Evolutionary conservation across 257 asterid species (phyloP).

Genomic region (Solanum tacnaense): DNA sequence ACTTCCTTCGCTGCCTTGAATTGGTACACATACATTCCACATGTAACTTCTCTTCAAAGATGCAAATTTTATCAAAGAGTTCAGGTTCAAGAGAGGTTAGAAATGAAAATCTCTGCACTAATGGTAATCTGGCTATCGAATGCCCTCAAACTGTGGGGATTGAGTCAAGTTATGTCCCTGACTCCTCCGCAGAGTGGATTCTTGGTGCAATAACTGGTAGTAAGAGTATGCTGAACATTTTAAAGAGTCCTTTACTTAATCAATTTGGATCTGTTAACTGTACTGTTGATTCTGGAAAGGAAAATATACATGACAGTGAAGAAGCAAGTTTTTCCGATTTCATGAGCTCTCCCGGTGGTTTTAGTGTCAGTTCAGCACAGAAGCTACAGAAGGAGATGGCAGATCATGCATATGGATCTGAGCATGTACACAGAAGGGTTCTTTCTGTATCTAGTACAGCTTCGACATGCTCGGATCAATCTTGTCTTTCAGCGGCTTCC

Average conservation of each 20-base stretch:
- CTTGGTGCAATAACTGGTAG: constrained; percentile 38
- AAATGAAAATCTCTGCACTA: constrained; percentile 12
- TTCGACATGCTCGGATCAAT: constrained; percentile 48
- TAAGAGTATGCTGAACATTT: constrained; percentile 64
- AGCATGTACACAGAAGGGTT: constrained; percentile 31
- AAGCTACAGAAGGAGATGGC: constrained; percentile 24
- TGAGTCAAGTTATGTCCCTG: constrained; percentile 2
- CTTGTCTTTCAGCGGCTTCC: constrained; percentile 33
- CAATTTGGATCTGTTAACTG: constrained; percentile 25
- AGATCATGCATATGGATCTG: constrained; percentile 14
- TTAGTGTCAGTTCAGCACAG: constrained; percentile 7
- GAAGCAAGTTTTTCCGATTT: constrained; percentile 11
- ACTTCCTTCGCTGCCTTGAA: constrained; percentile 56
- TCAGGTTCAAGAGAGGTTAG: constrained; percentile 17
- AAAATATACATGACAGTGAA: constrained; percentile 9
- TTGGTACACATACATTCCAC: constrained; percentile 42
- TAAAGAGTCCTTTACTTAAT: constrained; percentile 59
- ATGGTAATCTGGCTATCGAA: constrained; percentile 23
- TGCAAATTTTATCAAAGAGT: constrained; percentile 20
- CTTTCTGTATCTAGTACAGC: constrained; percentile 55
- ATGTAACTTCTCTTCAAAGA: constrained; percentile 25
- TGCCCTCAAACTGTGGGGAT: constrained; percentile 12
- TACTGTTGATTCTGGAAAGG: constrained; percentile 5
- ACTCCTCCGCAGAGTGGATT: constrained; percentile 22
- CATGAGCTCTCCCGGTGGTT: constrained; percentile 15